Conservation (phyloP, 257 asterid species). For the Echites panduratus region DNA sequence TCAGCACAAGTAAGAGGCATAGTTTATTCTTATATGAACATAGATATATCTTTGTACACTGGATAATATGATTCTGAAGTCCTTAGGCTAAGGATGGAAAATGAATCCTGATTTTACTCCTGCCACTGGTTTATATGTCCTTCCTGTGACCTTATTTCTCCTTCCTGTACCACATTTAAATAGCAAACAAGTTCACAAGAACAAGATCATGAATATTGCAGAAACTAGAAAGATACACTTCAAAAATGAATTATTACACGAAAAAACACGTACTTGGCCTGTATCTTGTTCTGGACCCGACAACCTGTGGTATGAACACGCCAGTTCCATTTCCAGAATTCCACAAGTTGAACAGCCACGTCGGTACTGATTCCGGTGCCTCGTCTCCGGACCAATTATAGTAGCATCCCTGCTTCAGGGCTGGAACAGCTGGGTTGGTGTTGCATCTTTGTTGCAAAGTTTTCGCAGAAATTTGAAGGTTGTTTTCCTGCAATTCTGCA, state of each 20-base stretch:
- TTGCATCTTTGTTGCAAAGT: not conserved
- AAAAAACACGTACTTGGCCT: constrained; percentile 41
- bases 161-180: constrained; percentile 30
- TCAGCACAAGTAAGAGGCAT: not conserved
- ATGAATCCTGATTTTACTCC: constrained; percentile 1
- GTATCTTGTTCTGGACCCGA: constrained; percentile 34
- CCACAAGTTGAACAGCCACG: constrained; percentile 57
- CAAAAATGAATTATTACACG: no score
- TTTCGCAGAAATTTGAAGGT: constrained; percentile 15
- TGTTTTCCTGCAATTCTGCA: constrained; percentile 8
- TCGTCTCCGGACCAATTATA: constrained; percentile 48
- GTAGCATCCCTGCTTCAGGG: constrained; percentile 18
- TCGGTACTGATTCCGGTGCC: constrained; percentile 32
- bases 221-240: not conserved
- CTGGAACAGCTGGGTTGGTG: not conserved
- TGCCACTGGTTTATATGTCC: constrained; percentile 29
- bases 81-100: not conserved
- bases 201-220: not conserved
- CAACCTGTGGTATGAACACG: constrained; percentile 71
- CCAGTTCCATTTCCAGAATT: constrained; percentile 71
- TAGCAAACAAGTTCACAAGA: not conserved
- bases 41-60: not conserved
- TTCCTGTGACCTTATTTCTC: constrained; percentile 37
- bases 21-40: constrained; percentile 6
- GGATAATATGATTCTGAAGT: not conserved